Evolutionary conservation across 495 filamentous ascomycete species (phyloP).

Genomic region (Aspergillus egyptiacus): DNA sequence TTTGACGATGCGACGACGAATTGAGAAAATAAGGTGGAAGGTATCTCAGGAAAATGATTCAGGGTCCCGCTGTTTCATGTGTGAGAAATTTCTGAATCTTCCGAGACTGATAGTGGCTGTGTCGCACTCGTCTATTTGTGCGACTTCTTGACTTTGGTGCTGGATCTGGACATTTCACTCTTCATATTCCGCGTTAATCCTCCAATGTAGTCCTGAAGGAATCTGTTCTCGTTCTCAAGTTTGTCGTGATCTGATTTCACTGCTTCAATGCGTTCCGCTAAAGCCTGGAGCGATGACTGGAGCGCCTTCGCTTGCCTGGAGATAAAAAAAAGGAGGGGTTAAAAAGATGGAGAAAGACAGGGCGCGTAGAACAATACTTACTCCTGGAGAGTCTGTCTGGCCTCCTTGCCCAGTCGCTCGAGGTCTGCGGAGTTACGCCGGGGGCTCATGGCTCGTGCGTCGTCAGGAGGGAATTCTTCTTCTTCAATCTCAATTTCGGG

Average conservation of each 20-base stretch:
- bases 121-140: conserved; percentile 30
- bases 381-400: conserved; percentile 61
- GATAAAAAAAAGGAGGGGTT: conserved; percentile 1
- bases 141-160: conserved; percentile 41
- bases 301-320: conserved; percentile 85
- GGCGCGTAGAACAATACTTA: conserved; percentile 29
- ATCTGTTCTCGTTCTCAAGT: conserved; percentile 88
- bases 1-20: neutral
- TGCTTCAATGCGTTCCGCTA: conserved; percentile 89
- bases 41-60: conserved; percentile 6
- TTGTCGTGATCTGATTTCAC: conserved; percentile 92
- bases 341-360: neutral
- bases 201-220: conserved; percentile 78
- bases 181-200: conserved; percentile 50
- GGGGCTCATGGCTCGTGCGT: conserved; percentile 92
- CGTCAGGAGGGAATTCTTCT: conserved; percentile 69
- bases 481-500: conserved; percentile 60
- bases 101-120: neutral
- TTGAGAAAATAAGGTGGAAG: neutral
- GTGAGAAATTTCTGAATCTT: conserved; percentile 10
- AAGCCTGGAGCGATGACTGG: conserved; percentile 78
- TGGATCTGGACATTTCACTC: conserved; percentile 38
- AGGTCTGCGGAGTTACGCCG: conserved; percentile 83
- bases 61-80: conserved; percentile 9
- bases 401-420: conserved; percentile 75